Evolutionary conservation across 495 filamentous ascomycete species (phyloP), one percentile per base, ranked within the genome.

Genomic region (Glonium stellatum): DNA sequence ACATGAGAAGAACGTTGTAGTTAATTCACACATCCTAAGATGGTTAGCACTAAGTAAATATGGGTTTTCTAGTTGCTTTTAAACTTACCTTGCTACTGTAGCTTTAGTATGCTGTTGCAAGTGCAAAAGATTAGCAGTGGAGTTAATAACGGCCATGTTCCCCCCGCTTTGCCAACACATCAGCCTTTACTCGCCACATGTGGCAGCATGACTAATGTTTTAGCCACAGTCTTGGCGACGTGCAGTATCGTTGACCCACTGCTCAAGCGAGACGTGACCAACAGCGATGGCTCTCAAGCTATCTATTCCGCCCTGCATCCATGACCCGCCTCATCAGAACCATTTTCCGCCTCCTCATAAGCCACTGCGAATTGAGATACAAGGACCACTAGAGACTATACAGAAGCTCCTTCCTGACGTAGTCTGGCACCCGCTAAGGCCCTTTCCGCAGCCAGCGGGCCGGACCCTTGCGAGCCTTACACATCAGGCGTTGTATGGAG

Each of bases 361-460:
- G 52, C 59, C 53, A 57, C 31, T 61, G 53, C 4, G 59, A n/a
- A 51, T 61, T 27, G 4, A 61, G 59, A 61, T 61, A 61, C 59
- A 61, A 22, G 53, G 59, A 57, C 59, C 59, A 61, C 59, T 61
- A 50, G 53, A 61, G 59, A 36, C 53, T 35, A 61, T 61, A 49
- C 53, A 61, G 59, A 61, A 61, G 42, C 59, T 61, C 51, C 59
- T 61, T 56, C 59, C 59, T 41, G 18, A 57, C 42, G 34, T 57
- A 61, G 5, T 44, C 27, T 61, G 53, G 59, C 23, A 57, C 27
- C 59, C 52, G 54, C 2, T 61, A 9, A 18, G 4, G 42, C 22
- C 37, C 42, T 61, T 61, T 57, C 59, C 59, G n/a, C 53, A 61
- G 53, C 53, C 42, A 61, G 59, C 5, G 25, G 59, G 59, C 1